Percentiles rank a stretch among this genome's conserved stretches.
Conservation (phyloP, 305 asterid genomes). For the Fraxinus nigra region DNA sequence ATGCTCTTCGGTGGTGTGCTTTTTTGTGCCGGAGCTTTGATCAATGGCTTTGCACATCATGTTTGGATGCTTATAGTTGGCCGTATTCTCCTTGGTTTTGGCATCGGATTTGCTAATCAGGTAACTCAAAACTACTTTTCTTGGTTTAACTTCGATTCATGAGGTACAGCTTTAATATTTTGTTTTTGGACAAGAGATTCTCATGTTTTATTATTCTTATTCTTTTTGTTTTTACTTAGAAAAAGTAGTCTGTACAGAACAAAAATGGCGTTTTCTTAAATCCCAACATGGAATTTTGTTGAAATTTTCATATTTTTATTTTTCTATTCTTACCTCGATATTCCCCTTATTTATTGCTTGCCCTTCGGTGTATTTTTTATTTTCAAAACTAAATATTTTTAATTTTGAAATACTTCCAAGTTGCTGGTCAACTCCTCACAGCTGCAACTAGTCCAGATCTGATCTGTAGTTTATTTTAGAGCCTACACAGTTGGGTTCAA, state of each 20-base stretch:
- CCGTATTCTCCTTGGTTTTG: conserved; percentile 58
- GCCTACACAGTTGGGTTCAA: background rate
- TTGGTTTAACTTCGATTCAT: background rate
- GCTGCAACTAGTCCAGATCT: background rate
- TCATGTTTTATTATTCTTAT: conserved; percentile 7
- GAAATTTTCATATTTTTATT: background rate
- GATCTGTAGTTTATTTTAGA: background rate
- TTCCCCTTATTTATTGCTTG: background rate
- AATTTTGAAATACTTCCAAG: background rate
- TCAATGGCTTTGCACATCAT: conserved; percentile 47
- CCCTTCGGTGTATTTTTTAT: background rate
- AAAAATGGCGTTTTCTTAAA: conserved; percentile 8
- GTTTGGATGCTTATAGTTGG: conserved; percentile 65
- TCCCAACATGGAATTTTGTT: background rate
- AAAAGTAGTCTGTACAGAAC: background rate
- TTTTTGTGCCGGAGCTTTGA: conserved; percentile 60
- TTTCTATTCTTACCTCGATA: background rate
- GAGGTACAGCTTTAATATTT: background rate
- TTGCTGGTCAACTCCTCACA: background rate
- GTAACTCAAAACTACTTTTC: conserved; percentile 27
- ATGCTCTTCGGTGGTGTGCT: conserved; percentile 63
- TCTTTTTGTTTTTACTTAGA: conserved; percentile 15
- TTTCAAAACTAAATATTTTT: background rate
- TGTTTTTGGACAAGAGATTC: background rate
- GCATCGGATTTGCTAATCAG: conserved; percentile 82